Percentiles rank a stretch among this genome's conserved stretches.
Evolutionary conservation across 73 alveolate genomes (phyloP).

Genomic region (Effrenium voratum): DNA sequence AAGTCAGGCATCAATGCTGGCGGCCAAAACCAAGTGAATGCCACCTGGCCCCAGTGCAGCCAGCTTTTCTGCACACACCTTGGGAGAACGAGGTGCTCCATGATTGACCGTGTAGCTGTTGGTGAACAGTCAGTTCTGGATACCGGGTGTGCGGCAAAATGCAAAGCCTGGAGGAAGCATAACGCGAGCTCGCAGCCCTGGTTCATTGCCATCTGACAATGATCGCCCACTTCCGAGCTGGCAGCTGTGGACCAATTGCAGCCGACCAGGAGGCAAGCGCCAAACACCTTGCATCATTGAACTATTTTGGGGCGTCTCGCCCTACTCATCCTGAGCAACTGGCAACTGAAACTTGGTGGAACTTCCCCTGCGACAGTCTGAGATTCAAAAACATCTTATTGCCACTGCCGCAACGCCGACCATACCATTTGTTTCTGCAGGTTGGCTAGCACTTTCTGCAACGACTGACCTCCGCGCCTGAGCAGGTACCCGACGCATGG

Average conservation of each 20-base stretch:
- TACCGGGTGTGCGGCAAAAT: background rate
- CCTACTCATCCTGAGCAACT: background rate
- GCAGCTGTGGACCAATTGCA: conserved; percentile 70
- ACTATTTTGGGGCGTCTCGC: too few species aligned
- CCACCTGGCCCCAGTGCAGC: conserved; percentile 46
- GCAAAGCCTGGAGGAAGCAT: conserved; percentile 5
- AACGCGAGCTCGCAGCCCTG: background rate
- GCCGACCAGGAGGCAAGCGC: background rate
- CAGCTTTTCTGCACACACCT: conserved; percentile 5
- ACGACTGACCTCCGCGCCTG: too few species aligned
- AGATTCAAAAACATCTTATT: too few species aligned
- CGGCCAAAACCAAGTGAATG: conserved; percentile 87
- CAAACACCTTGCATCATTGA: conserved; percentile 33
- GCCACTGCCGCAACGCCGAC: too few species aligned
- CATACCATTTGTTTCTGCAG: too few species aligned
- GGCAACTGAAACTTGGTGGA: conserved; percentile 22
- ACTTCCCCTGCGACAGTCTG: conserved; percentile 23
- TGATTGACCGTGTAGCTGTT: too few species aligned
- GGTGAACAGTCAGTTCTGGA: background rate
- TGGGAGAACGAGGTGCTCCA: background rate
- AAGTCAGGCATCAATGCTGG: conserved; percentile 89
- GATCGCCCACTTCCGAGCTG: background rate
- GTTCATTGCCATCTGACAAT: background rate
- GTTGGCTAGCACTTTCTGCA: too few species aligned
- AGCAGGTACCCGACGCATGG: conserved; percentile 1